Conservation (phyloP, 2,329 filamentous ascomycete species). For the Pestalotiopsis fici region DNA sequence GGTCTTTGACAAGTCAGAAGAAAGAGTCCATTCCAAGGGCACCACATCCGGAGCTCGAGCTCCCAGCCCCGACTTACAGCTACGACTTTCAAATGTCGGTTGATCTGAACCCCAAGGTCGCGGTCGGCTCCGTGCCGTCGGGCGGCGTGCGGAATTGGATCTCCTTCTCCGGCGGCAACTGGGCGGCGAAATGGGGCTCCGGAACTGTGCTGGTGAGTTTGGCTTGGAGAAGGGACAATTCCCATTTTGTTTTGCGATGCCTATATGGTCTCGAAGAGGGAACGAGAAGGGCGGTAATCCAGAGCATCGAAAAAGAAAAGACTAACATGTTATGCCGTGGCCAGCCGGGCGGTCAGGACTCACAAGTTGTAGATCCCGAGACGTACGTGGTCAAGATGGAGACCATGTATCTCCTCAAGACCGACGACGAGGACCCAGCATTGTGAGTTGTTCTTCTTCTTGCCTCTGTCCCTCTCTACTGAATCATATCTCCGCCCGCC, state of each 20-base stretch:
- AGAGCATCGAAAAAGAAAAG: neutral
- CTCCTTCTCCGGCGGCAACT: conserved; percentile 46
- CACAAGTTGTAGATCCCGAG: conserved; percentile 29
- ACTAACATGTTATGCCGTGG: neutral
- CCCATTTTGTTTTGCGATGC: too few species aligned
- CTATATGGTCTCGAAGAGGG: too few species aligned
- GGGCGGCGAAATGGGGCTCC: conserved; percentile 50
- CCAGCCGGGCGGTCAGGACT: conserved; percentile 37
- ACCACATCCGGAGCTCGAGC: conserved; percentile 37
- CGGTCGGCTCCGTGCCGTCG: conserved; percentile 40
- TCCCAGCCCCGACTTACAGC: conserved; percentile 46
- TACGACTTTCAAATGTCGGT: conserved; percentile 54
- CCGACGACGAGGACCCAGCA: conserved; percentile 46
- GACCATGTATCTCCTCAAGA: conserved; percentile 50
- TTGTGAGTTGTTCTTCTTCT: conserved; percentile 29
- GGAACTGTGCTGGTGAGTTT: conserved; percentile 40
- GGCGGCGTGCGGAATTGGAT: conserved; percentile 48
- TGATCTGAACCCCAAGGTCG: conserved; percentile 41
- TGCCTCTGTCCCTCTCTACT: neutral
- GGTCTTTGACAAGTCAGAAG: neutral
- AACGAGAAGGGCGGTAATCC: neutral
- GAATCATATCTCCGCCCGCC: too few species aligned
- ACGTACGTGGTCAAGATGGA: conserved; percentile 35
- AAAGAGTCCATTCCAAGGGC: neutral
- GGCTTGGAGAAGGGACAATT: neutral